phyloP scores from a whole-genome alignment of 148 eudicot genomes.

The Hydrangea macrophylla region DNA sequence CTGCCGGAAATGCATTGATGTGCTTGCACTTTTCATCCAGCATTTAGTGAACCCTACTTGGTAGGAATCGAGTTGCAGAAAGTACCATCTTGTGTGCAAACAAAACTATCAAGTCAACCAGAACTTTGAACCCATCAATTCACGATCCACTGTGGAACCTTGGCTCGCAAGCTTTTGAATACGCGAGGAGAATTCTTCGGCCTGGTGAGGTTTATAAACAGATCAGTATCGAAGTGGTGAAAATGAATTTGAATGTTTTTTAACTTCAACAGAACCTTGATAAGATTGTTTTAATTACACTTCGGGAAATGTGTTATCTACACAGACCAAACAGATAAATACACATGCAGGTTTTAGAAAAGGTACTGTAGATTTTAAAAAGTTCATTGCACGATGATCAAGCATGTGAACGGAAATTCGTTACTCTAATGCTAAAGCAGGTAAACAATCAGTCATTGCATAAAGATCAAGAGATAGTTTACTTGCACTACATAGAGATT shows the following conservation, averaged over 20 bases:
- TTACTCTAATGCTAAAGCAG: too few species aligned
- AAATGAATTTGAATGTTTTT: neutral
- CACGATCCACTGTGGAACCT: conserved; percentile 72
- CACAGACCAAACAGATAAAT: neutral
- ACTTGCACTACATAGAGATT: too few species aligned
- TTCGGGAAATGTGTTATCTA: neutral
- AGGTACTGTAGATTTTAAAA: neutral
- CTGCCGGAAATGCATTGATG: too few species aligned
- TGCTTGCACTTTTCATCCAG: too few species aligned
- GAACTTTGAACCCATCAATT: conserved; percentile 49
- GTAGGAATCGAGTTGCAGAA: too few species aligned
- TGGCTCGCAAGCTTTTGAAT: conserved; percentile 75
- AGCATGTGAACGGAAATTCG: too few species aligned
- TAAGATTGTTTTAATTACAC: neutral
- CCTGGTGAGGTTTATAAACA: conserved; percentile 36
- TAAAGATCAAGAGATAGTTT: too few species aligned
- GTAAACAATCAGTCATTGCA: too few species aligned
- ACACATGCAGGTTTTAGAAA: too few species aligned
- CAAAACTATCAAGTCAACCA: conserved; percentile 44
- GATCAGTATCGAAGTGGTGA: neutral
- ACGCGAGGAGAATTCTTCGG: conserved; percentile 84
- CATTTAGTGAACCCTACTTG: too few species aligned
- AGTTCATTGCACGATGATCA: neutral
- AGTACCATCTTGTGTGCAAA: neutral
- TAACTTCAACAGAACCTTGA: neutral